Conservation (phyloP, 768 basidiomycete genomes). For the Tricholoma bakamatsutake region DNA sequence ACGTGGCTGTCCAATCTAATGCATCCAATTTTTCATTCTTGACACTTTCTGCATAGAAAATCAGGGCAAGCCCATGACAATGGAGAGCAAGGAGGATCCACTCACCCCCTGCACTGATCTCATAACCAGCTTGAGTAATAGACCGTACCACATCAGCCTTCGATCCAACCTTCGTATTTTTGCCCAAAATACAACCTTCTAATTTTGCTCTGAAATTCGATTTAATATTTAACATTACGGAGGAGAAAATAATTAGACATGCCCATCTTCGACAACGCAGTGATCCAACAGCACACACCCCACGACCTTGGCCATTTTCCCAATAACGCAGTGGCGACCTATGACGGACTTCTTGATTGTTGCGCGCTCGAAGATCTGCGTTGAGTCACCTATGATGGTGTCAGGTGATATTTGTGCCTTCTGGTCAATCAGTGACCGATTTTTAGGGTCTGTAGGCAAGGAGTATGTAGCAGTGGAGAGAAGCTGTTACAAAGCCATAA, state of each 20-base stretch:
- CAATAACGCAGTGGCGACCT: conserved; percentile 80
- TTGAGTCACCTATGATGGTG: conserved; percentile 77
- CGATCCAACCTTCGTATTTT: conserved; percentile 62
- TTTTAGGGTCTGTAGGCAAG: conserved; percentile 55
- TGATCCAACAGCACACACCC: conserved; percentile 87
- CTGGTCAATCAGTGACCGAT: conserved; percentile 65
- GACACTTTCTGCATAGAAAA: conserved; percentile 48
- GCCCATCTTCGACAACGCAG: conserved; percentile 87
- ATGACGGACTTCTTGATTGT: conserved; percentile 76
- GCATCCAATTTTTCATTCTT: conserved; percentile 34
- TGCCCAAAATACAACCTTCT: conserved; percentile 72
- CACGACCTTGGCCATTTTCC: conserved; percentile 75
- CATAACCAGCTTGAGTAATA: conserved; percentile 75
- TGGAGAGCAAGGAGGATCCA: neutral
- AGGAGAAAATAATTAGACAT: conserved; percentile 16
- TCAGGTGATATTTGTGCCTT: conserved; percentile 82
- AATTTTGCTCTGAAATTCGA: conserved; percentile 53
- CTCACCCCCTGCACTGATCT: conserved; percentile 59
- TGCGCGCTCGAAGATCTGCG: conserved; percentile 73
- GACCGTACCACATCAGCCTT: conserved; percentile 66
- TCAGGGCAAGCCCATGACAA: neutral
- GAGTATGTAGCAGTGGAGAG: conserved; percentile 45
- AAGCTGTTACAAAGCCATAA: conserved; percentile 31
- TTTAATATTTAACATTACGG: neutral
- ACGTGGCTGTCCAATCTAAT: conserved; percentile 16